Percentiles rank a stretch among this genome's conserved stretches.
Conservation (phyloP, 1,139 yeast genomes). For the Torulaspora pretoriensis region DNA sequence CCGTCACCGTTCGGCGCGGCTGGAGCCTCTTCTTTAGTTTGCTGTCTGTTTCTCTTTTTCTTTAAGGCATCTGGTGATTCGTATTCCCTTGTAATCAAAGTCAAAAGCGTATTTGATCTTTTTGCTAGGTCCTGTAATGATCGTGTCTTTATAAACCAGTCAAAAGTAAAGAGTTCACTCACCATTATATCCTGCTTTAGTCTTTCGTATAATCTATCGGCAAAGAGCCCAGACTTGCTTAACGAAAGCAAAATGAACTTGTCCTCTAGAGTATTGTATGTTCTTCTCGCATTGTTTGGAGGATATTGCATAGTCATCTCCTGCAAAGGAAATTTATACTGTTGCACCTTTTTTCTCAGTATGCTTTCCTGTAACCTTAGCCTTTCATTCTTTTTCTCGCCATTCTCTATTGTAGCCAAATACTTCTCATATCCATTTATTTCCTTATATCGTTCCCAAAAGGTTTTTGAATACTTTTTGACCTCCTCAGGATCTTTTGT, state of each 20-base stretch:
- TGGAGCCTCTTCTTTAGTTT: conserved; percentile 16
- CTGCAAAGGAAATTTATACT: conserved; percentile 65
- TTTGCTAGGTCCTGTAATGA: conserved; percentile 81
- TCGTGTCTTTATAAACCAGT: conserved; percentile 84
- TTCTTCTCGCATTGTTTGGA: conserved; percentile 84
- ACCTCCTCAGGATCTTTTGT: conserved; percentile 71
- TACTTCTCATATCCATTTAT: conserved; percentile 87
- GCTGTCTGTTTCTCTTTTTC: conserved; percentile 23
- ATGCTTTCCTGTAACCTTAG: conserved; percentile 62
- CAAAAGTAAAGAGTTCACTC: conserved; percentile 77
- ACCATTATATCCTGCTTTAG: conserved; percentile 70
- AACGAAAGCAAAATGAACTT: conserved; percentile 71
- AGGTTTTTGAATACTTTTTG: conserved; percentile 58
- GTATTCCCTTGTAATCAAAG: conserved; percentile 74
- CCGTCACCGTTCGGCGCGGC: conserved; percentile 8
- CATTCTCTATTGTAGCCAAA: conserved; percentile 77
- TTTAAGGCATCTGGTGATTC: conserved; percentile 54
- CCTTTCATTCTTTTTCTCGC: conserved; percentile 74
- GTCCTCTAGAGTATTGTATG: conserved; percentile 83
- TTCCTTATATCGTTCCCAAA: conserved; percentile 68
- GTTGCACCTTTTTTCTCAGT: conserved; percentile 58
- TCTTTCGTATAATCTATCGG: conserved; percentile 66
- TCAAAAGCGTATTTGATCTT: conserved; percentile 71
- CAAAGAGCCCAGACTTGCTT: conserved; percentile 69
- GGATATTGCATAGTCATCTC: conserved; percentile 78